phyloP scores from a whole-genome alignment of 2,329 filamentous ascomycete genomes.

The Incumbomyces lentus region DNA sequence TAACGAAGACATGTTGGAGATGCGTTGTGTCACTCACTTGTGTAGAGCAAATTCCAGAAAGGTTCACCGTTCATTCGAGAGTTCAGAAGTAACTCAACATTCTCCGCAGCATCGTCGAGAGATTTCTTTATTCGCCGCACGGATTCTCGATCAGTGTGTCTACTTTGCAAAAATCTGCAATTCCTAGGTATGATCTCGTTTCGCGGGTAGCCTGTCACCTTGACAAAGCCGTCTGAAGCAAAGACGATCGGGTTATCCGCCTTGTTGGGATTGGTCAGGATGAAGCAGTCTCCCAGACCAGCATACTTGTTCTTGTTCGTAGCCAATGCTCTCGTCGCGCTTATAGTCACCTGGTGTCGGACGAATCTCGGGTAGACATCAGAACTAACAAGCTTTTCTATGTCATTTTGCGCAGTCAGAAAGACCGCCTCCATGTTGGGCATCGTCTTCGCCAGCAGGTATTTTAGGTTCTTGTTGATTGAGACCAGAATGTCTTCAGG shows the following conservation, averaged over 20 bases:
- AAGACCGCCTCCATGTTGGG: slow-evolving; percentile 40
- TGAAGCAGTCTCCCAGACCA: slow-evolving; percentile 50
- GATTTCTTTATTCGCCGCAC: slow-evolving; percentile 34
- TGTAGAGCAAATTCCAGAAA: slow-evolving; percentile 49
- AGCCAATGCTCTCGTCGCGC: slow-evolving; percentile 37
- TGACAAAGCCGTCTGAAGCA: slow-evolving; percentile 43
- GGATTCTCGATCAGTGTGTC: slow-evolving; percentile 35
- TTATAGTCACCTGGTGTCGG: slow-evolving; percentile 40
- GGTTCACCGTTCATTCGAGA: slow-evolving; percentile 42
- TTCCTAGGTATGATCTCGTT: slow-evolving; percentile 41
- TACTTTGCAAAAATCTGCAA: slow-evolving; percentile 42
- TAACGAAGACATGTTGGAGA: background rate
- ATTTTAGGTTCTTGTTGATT: slow-evolving; percentile 39
- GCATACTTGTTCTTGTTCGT: slow-evolving; percentile 35
- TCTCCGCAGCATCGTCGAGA: slow-evolving; percentile 35
- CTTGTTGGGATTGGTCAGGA: slow-evolving; percentile 42
- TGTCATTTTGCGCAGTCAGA: slow-evolving; percentile 32
- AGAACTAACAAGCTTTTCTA: slow-evolving; percentile 36
- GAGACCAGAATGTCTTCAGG: slow-evolving; percentile 31
- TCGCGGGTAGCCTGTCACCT: slow-evolving; percentile 41
- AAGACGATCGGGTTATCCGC: slow-evolving; percentile 42
- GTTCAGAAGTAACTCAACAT: slow-evolving; percentile 43
- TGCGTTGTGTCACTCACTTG: slow-evolving; percentile 22
- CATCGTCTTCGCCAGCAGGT: slow-evolving; percentile 35
- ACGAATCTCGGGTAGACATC: slow-evolving; percentile 46